These are phyloP conservation scores for Theileria equi DNA, from an alignment of 169 alveolate species.

Conservation along the genomic window DNA sequence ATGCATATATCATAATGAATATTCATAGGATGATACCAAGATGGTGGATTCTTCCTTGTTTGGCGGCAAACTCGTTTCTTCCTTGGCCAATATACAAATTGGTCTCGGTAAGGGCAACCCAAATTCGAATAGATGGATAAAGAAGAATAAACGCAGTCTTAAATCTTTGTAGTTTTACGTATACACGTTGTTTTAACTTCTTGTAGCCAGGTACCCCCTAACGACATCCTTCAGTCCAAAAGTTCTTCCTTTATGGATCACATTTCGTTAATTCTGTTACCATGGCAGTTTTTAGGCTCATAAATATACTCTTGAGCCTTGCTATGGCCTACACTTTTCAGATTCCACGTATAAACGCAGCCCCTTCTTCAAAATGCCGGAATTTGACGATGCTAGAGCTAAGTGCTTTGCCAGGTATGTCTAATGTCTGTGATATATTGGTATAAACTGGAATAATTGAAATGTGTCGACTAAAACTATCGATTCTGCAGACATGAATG, in stretches of 20 bases:
- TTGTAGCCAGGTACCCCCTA: too few relatives aligned
- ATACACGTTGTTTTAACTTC: too few relatives aligned
- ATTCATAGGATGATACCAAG: conserved; percentile 18
- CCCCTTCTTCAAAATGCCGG: too few relatives aligned
- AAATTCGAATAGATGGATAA: conserved; percentile 62
- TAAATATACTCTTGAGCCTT: too few relatives aligned
- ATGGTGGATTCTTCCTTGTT: conserved; percentile 3
- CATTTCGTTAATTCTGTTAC: too few relatives aligned
- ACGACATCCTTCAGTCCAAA: too few relatives aligned
- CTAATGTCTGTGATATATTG: background rate
- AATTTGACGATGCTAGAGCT: conserved; percentile 50
- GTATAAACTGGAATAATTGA: background rate
- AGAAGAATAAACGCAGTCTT: conserved; percentile 48
- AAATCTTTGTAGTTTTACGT: conserved; percentile 12
- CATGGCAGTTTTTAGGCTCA: too few relatives aligned
- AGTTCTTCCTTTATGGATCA: too few relatives aligned
- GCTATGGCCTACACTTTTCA: too few relatives aligned
- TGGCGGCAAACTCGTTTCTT: conserved; percentile 2
- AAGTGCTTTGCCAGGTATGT: conserved; percentile 60
- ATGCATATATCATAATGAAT: background rate
- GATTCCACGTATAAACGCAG: too few relatives aligned
- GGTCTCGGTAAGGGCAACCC: conserved; percentile 68
- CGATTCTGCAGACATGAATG: conserved; percentile 43
- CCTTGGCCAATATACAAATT: conserved; percentile 17
- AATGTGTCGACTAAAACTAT: background rate